Evolutionary conservation across 306 rosid genomes (phyloP).

Genomic region (Crotalaria pallida): DNA sequence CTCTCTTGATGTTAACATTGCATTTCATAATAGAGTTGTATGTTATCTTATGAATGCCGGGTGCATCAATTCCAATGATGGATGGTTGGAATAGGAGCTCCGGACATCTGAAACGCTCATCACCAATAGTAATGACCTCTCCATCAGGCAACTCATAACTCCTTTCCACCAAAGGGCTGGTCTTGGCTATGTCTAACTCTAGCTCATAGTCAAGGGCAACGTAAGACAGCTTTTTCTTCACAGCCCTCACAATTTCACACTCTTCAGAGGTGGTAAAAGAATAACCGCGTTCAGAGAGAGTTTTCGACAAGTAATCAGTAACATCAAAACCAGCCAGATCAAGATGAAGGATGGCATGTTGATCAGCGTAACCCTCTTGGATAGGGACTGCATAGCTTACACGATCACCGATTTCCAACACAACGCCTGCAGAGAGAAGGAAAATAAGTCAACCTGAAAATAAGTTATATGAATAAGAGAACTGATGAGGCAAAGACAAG

Average conservation of each 20-base stretch:
- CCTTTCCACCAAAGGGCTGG: conserved; percentile 92
- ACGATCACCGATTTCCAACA: conserved; percentile 96
- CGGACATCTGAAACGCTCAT: conserved; percentile 96
- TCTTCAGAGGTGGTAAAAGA: conserved; percentile 92
- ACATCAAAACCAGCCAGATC: conserved; percentile 95
- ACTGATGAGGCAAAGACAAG: too few relatives aligned
- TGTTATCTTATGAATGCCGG: conserved; percentile 70
- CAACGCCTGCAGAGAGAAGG: conserved; percentile 62
- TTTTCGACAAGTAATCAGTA: conserved; percentile 88
- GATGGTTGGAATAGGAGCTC: conserved; percentile 95
- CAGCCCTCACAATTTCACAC: conserved; percentile 95
- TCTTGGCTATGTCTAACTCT: conserved; percentile 79
- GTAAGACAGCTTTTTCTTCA: conserved; percentile 89
- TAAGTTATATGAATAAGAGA: background rate
- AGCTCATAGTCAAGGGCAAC: conserved; percentile 87
- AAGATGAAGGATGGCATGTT: conserved; percentile 98
- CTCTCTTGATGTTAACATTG: conserved; percentile 63
- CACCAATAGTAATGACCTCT: conserved; percentile 92
- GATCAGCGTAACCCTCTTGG: conserved; percentile 88
- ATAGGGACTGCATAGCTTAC: conserved; percentile 98
- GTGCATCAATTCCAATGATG: conserved; percentile 91
- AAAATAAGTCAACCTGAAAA: background rate
- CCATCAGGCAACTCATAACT: conserved; percentile 97
- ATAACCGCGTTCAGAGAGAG: conserved; percentile 87
- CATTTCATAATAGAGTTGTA: conserved; percentile 78